Evolutionary conservation across 352 stramenopile genomes (phyloP).

Genomic region (Phytopythium cucurbitacearum): DNA sequence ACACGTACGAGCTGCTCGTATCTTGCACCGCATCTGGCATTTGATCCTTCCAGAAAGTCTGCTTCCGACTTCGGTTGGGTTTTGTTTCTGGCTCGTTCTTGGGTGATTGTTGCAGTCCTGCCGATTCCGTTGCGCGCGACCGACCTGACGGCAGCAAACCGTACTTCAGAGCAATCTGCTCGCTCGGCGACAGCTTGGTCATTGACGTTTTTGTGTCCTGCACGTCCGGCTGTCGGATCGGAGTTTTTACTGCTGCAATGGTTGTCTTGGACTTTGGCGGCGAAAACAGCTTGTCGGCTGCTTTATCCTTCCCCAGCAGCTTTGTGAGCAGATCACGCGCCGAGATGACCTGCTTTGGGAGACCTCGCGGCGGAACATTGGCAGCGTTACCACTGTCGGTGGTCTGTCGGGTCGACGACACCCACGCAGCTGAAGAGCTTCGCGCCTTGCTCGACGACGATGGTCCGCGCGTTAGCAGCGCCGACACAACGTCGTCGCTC

Average conservation of each 20-base stretch:
- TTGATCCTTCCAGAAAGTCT: conserved; percentile 24
- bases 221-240: neutral
- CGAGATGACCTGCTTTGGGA: conserved; percentile 55
- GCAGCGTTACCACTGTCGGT: too few species aligned
- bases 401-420: neutral
- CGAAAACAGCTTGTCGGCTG: conserved; percentile 1
- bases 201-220: conserved; percentile 6
- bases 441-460: neutral
- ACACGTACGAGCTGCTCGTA: conserved; percentile 34
- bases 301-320: conserved; percentile 26
- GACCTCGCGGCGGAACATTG: neutral
- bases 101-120: neutral
- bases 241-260: neutral
- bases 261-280: conserved; percentile 3
- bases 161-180: conserved; percentile 64
- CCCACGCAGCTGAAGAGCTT: conserved; percentile 10
- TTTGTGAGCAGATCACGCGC: conserved; percentile 52
- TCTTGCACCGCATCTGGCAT: conserved; percentile 2
- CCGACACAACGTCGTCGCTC: neutral
- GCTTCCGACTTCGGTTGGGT: conserved; percentile 14
- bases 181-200: conserved; percentile 26
- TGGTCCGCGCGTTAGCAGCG: neutral
- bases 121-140: too few species aligned
- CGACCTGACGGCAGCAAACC: conserved; percentile 16
- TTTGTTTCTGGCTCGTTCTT: conserved; percentile 4